A percentile compares a stretch with the other conserved stretches of the same genome.
phyloP scores from a whole-genome alignment of 1,284 basidiomycete species.

The Puccinia triticina region DNA sequence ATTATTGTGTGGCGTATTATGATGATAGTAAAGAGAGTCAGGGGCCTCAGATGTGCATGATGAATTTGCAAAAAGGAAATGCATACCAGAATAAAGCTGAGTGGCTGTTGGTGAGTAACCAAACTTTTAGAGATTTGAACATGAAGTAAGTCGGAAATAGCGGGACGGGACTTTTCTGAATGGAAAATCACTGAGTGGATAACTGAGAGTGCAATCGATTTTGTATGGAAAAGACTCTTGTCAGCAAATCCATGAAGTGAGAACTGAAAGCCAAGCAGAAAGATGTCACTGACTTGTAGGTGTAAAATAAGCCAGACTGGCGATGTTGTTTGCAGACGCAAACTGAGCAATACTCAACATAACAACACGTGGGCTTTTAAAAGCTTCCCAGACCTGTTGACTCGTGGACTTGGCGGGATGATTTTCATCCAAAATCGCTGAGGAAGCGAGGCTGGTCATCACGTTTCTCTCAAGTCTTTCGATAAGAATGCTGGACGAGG shows the following conservation, averaged over 20 bases:
- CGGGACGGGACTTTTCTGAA: neutral
- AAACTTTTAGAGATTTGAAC: neutral
- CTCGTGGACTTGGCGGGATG: neutral
- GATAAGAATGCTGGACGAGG: neutral
- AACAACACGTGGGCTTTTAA: neutral
- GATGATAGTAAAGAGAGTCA: neutral
- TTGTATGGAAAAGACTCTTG: neutral
- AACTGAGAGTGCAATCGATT: neutral
- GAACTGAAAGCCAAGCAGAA: no score
- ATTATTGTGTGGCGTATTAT: neutral
- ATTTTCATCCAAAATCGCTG: no score
- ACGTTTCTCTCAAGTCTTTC: neutral
- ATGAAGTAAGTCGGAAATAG: neutral
- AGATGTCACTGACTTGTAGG: neutral
- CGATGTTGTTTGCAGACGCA: neutral
- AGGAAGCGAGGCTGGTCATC: neutral
- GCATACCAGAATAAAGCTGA: neutral
- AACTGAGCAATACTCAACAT: slow-evolving; percentile 6
- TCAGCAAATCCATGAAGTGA: neutral
- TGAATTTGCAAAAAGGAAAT: neutral
- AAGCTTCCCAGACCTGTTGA: neutral
- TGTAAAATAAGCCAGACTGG: neutral
- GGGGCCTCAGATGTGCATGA: neutral
- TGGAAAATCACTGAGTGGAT: neutral
- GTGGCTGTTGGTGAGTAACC: slow-evolving; percentile 7